Base-by-base conservation (phyloP, 352 stramenopile genomes). In the Thraustochytrium striatum region DNA sequence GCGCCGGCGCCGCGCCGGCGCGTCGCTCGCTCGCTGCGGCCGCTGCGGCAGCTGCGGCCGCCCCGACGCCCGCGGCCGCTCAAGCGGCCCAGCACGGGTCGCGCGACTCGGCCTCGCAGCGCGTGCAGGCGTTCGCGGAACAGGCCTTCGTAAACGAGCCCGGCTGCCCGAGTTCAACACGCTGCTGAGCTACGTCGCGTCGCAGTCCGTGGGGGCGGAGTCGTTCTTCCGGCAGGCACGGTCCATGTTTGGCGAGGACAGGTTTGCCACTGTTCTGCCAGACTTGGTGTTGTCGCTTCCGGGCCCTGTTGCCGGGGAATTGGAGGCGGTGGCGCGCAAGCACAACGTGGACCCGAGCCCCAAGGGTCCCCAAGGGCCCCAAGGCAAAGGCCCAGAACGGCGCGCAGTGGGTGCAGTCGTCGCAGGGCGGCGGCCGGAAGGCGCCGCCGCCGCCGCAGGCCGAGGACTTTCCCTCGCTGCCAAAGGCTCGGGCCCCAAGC, bases 381-480 rank as follows among this genome's bases (percentile, higher is more conserved):
- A 25, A 69, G 25, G 0, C 58, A 69, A 50, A 9, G n/a, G n/a
- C n/a, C n/a, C n/a, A n/a, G n/a, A n/a, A n/a, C n/a, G n/a, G n/a
- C n/a, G n/a, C n/a, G n/a, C n/a, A n/a, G n/a, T n/a, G n/a, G n/a
- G n/a, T n/a, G n/a, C n/a, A n/a, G n/a, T n/a, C n/a, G n/a, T n/a
- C n/a, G n/a, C n/a, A 47, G 39, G 39, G 5, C 39, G 39, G 5
- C 5, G 5, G 39, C 5, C 39, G 5, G 5, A 5, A 47, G 3
- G 21, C 59, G 35, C 5, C 28, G 11, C n/a, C 28, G 55, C 0
- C 28, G 21, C 41, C 13, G 33, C 36, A 25, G n/a, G n/a, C 33
- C 7, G 59, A 7, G 30, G 59, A 70, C 41, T 70, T 70, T n/a
- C 59, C 59, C 36, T 70, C 59, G 59, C 59, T 70, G 13, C 59